A percentile compares a stretch with the other conserved stretches of the same genome.
phyloP scores from a whole-genome alignment of 305 asterid genomes.

The Rubia tinctorum region DNA sequence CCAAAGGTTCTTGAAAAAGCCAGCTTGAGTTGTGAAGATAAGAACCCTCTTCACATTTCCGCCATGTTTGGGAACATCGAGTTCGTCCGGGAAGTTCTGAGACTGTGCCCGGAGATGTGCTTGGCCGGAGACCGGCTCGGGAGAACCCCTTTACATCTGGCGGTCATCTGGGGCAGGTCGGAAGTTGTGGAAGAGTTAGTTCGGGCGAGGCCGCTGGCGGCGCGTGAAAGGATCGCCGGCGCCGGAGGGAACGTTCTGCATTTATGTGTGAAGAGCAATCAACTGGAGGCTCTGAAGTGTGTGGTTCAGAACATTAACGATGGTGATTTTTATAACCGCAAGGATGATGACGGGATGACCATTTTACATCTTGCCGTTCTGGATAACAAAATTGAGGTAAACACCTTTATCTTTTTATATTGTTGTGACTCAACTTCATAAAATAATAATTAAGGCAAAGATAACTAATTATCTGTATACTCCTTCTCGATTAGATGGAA shows the following conservation, averaged over 20 bases:
- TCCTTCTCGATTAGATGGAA: too few species aligned
- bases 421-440: too few species aligned
- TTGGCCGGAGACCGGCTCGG: not conserved
- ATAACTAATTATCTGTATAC: too few species aligned
- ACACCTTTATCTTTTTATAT: not conserved
- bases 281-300: not conserved
- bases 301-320: not conserved
- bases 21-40: constrained; percentile 9
- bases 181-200: not conserved
- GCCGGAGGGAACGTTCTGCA: constrained; percentile 28
- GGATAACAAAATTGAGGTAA: not conserved
- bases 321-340: not conserved
- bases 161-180: not conserved
- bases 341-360: constrained; percentile 1
- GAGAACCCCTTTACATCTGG: constrained; percentile 3
- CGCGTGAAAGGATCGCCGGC: constrained; percentile 19
- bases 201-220: constrained; percentile 8
- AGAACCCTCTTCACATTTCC: constrained; percentile 16
- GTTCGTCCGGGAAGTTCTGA: not conserved
- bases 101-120: not conserved
- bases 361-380: not conserved
- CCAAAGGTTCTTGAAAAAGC: constrained; percentile 32
- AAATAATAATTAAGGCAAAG: not conserved
- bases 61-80: constrained; percentile 1
- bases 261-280: not conserved